Conservation (phyloP, 306 rosid species). For the Sicyos baderoa region DNA sequence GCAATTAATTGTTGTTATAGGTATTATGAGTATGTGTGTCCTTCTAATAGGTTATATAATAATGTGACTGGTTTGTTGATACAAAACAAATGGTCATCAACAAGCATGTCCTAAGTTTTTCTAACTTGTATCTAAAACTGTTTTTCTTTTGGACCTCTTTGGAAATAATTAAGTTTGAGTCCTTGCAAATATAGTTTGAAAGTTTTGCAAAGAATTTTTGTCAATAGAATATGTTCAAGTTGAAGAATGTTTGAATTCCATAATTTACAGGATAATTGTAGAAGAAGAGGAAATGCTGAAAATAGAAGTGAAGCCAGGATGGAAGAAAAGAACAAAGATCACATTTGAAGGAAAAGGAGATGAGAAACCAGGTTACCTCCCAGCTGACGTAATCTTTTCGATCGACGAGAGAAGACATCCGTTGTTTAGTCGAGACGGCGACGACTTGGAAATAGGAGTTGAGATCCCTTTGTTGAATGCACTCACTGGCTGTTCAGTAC, state of each 20-base stretch:
- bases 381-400: constrained; percentile 59
- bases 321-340: constrained; percentile 79
- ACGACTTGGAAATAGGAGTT: constrained; percentile 56
- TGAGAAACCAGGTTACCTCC: constrained; percentile 87
- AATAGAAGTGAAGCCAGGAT: constrained; percentile 77
- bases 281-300: constrained; percentile 54
- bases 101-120: no score
- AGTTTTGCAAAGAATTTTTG: no score
- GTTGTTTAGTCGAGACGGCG: constrained; percentile 52
- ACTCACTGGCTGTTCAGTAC: constrained; percentile 65
- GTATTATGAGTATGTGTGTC: no score
- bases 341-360: constrained; percentile 83
- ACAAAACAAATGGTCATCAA: no score
- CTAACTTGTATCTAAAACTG: no score
- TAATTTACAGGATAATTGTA: constrained; percentile 42
- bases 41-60: no score
- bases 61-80: no score
- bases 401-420: constrained; percentile 66
- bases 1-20: no score
- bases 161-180: no score
- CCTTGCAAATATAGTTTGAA: not conserved
- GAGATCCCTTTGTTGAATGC: constrained; percentile 65
- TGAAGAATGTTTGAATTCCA: not conserved
- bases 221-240: no score
- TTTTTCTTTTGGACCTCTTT: no score